Base-by-base conservation (phyloP, 179 eudicot species). In the Silene coronaria region DNA sequence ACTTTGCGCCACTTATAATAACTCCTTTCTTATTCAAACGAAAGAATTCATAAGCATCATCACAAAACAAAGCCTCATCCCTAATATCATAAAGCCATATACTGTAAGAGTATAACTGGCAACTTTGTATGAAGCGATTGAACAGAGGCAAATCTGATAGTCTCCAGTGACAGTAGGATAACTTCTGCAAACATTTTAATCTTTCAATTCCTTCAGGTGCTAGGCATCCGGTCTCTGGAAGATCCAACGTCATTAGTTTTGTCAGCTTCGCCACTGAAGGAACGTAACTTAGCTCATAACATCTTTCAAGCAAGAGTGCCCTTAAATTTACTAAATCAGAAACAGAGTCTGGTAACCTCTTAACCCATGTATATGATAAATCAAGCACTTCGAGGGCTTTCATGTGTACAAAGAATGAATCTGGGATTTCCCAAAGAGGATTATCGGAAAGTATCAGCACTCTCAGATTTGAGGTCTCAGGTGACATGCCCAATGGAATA, bases 181-280 rank as follows among this genome's bases (percentile, higher is more conserved):
- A 19, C 73, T 67, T 67, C 23, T 73, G 46, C 34, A 78, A 13
- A 32, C 42, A 17, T 12, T 67, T 69, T 5, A 61, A 48, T 8
- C 66, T 61, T 68, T 69, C 78, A 8, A 79, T 6, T 32, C 78
- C 82, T 7, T 2, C 14, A 7, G 68, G 71, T 28, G 65, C 66
- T 61, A 74, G 5, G 5, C 46, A n/a, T 9, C 1, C 1, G 4
- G 0, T 9, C 0, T 0, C 0, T 1, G 9, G 4, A 6, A 75
- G 68, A 57, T 64, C 24, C 36, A 80, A 2, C 4, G 17, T 42
- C 22, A 51, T 70, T 32, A 79, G 16, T 16, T 79, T 79, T 21
- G 66, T 70, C 16, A 79, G 73, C 58, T 55, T 75, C 9, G 51
- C 76, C 11, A 75, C 11, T 13, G 79, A 80, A 0, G 82, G 76